Base-by-base conservation (phyloP, 2,329 filamentous ascomycete species). In the Alternaria dauci region DNA sequence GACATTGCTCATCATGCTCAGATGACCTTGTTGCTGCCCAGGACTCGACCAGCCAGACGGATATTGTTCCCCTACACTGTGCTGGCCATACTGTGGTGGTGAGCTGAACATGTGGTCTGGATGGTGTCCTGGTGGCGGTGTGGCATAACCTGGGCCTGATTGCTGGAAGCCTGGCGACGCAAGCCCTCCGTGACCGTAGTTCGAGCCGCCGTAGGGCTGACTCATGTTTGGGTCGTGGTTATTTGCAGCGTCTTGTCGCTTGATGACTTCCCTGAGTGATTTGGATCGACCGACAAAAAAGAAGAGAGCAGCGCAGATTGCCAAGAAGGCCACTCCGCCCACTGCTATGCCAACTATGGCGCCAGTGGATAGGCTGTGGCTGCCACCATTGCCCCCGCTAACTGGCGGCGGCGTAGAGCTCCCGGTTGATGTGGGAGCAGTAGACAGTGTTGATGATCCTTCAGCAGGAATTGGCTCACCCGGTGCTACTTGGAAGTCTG, bases 261-360 rank as follows among this genome's bases (percentile, higher is more conserved):
- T 55, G 36, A 66, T 30, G 11, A 60, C 46, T 50, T 77, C 73
- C 55, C 76, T 77, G 2, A 76, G 64, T 5, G 64, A 66, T 58
- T 72, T 76, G 20, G 67, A 72, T 32, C 81, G 80, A 3, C 84
- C 87, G 82, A 90, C 89, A 42, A 84, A 81, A 88, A 89, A 93
- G 68, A 89, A 82, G 4, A 89, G 80, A 0, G 88, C 78, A 3
- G 85, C 89, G 51, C 88, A 77, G 43, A 84, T 81, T 8, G 88
- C 80, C 5, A 94, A 82, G 42, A 92, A 75, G 25, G 89, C 78
- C 5, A 88, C 80, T 0, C 84, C 89, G 43, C 88, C 89, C 43
- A 88, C 82, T 80, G 87, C 91, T 77, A 91, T 82, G 8, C 81
- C 81, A 1, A 76, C 79, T 41, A 83, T 82, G 2, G 76, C 79